Evolutionary conservation across 1,284 basidiomycete genomes (phyloP).

Genomic region (Rhizopogon hawkerae): DNA sequence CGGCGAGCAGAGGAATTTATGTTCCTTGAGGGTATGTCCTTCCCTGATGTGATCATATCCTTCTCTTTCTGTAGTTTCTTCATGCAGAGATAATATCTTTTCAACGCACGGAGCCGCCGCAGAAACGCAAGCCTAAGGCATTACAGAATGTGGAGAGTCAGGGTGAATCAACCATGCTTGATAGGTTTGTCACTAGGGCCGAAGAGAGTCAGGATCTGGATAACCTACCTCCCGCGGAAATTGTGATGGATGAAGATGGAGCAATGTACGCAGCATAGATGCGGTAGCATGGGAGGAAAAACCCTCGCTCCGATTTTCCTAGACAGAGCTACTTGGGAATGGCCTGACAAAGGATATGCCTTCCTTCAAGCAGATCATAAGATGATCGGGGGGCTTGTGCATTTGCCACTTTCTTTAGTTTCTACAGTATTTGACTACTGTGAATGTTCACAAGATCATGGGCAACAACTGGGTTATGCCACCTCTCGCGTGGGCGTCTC

Average conservation of each 20-base stretch:
- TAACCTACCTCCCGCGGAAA: slow-evolving; percentile 9
- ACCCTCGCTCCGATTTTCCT: neutral
- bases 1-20: slow-evolving; percentile 63
- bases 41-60: slow-evolving; percentile 2
- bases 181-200: slow-evolving; percentile 32
- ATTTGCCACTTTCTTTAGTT: too few species aligned
- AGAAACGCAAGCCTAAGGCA: slow-evolving; percentile 36
- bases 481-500: neutral
- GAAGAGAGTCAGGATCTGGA: slow-evolving; percentile 19
- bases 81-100: slow-evolving; percentile 48
- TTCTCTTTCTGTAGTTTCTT: slow-evolving; percentile 6
- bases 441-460: neutral
- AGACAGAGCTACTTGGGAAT: neutral
- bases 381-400: neutral
- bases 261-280: slow-evolving; percentile 23
- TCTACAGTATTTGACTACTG: neutral
- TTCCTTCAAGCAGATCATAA: neutral
- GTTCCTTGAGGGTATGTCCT: slow-evolving; percentile 54
- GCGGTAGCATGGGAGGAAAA: neutral
- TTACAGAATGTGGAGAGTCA: slow-evolving; percentile 13
- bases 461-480: neutral
- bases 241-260: slow-evolving; percentile 29
- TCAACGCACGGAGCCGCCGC: slow-evolving; percentile 33
- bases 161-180: slow-evolving; percentile 34
- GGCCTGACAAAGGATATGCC: neutral